phyloP scores from a whole-genome alignment of 1,139 yeast species.

The Candida neerlandica region DNA sequence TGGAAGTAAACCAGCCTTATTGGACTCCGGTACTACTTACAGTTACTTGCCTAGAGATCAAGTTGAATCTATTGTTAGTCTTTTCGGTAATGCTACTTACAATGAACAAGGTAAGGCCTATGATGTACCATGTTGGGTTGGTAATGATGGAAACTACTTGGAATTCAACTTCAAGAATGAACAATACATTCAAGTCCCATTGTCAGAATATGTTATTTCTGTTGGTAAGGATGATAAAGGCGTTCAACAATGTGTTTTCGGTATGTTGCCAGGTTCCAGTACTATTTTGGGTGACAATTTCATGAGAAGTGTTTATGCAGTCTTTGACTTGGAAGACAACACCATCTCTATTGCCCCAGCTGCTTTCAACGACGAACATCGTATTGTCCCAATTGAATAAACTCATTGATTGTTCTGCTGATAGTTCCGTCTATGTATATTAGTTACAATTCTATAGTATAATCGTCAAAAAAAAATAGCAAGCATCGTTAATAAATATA shows the following conservation, averaged over 20 bases:
- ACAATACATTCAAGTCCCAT: slow-evolving; percentile 27
- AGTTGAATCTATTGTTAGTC: slow-evolving; percentile 18
- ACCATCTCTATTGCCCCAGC: slow-evolving; percentile 41
- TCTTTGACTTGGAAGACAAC: slow-evolving; percentile 41
- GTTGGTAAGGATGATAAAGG: slow-evolving; percentile 18
- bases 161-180: slow-evolving; percentile 30
- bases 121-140: slow-evolving; percentile 32
- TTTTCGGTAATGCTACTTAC: slow-evolving; percentile 19
- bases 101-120: slow-evolving; percentile 24
- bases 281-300: slow-evolving; percentile 40
- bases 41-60: slow-evolving; percentile 27
- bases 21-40: slow-evolving; percentile 47
- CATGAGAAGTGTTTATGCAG: slow-evolving; percentile 39
- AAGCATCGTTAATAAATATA: background rate
- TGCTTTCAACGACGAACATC: slow-evolving; percentile 28
- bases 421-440: background rate
- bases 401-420: background rate
- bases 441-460: background rate
- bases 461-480: background rate
- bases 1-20: slow-evolving; percentile 23
- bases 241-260: slow-evolving; percentile 19
- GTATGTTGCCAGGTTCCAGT: slow-evolving; percentile 12
- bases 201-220: slow-evolving; percentile 21
- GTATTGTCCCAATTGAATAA: slow-evolving; percentile 20
- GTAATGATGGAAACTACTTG: slow-evolving; percentile 25